These are phyloP conservation scores for Wallacemonas sp. DNA, from an alignment of 208 protist genomes.

Conservation along the genomic window DNA sequence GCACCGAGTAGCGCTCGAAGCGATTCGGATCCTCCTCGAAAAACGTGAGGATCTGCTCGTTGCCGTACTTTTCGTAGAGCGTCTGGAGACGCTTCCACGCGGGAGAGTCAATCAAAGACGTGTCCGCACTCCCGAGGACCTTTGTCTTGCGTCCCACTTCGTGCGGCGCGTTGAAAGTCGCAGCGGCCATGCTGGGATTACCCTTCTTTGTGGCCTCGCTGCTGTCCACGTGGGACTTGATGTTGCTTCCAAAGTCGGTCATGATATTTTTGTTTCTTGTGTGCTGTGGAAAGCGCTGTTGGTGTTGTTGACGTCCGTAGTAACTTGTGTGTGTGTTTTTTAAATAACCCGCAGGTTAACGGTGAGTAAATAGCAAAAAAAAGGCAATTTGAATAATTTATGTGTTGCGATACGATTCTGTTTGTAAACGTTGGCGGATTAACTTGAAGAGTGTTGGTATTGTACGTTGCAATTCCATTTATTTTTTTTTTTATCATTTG, in stretches of 20 bases:
- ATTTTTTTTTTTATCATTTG: too few species aligned
- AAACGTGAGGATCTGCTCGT: constrained; percentile 61
- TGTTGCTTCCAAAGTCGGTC: constrained; percentile 47
- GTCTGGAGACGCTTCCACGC: constrained; percentile 65
- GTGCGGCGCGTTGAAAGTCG: constrained; percentile 59
- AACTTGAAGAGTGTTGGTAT: too few species aligned
- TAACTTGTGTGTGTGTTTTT: constrained; percentile 5
- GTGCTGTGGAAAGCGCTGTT: background rate
- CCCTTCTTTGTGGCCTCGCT: constrained; percentile 26
- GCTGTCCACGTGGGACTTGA: constrained; percentile 47
- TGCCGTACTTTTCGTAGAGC: constrained; percentile 70
- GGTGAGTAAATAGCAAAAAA: too few species aligned
- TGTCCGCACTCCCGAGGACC: constrained; percentile 39
- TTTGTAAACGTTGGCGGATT: too few species aligned
- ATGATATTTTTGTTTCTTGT: constrained; percentile 16
- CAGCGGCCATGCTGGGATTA: constrained; percentile 56
- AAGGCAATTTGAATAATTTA: too few species aligned
- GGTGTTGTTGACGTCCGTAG: constrained; percentile 6
- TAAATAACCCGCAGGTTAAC: background rate
- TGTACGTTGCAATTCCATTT: too few species aligned
- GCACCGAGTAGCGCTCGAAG: constrained; percentile 69
- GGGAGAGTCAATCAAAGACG: constrained; percentile 37
- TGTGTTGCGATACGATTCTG: too few species aligned
- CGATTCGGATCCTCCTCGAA: constrained; percentile 67
- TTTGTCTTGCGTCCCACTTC: constrained; percentile 63